Conservation (phyloP, 1,284 basidiomycete genomes). For the Earliella scabrosa region DNA sequence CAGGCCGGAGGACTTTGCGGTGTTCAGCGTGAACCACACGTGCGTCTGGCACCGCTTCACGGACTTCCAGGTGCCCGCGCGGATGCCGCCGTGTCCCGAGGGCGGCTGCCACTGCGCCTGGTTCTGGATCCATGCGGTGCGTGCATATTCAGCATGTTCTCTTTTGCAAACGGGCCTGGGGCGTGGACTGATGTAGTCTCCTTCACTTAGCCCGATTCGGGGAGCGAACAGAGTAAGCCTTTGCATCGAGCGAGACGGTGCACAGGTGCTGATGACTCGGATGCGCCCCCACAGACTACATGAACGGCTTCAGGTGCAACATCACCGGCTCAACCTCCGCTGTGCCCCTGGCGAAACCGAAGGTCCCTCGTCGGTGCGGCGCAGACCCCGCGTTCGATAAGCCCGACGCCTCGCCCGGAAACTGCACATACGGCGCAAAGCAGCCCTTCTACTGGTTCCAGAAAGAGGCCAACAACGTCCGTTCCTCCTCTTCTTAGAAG, state of each 20-base stretch:
- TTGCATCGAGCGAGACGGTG: too few relatives aligned
- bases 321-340: slow-evolving; percentile 60
- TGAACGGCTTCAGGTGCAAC: slow-evolving; percentile 79
- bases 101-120: slow-evolving; percentile 73
- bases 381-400: slow-evolving; percentile 35
- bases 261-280: neutral
- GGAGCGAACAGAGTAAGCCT: slow-evolving; percentile 48
- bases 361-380: slow-evolving; percentile 37
- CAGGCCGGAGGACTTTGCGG: slow-evolving; percentile 67
- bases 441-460: slow-evolving; percentile 73
- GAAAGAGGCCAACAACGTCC: slow-evolving; percentile 38
- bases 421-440: slow-evolving; percentile 74
- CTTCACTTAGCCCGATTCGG: slow-evolving; percentile 39
- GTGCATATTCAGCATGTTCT: too few relatives aligned
- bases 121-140: slow-evolving; percentile 73
- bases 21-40: slow-evolving; percentile 77
- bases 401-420: slow-evolving; percentile 32
- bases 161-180: neutral
- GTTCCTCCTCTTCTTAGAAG: too few relatives aligned
- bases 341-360: slow-evolving; percentile 44
- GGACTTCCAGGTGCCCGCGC: slow-evolving; percentile 67
- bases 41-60: slow-evolving; percentile 75
- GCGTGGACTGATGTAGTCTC: neutral
- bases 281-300: slow-evolving; percentile 52
- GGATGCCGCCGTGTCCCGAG: slow-evolving; percentile 70